Evolutionary conservation across 768 basidiomycete species (phyloP).

Genomic region (Serpula lacrymans): DNA sequence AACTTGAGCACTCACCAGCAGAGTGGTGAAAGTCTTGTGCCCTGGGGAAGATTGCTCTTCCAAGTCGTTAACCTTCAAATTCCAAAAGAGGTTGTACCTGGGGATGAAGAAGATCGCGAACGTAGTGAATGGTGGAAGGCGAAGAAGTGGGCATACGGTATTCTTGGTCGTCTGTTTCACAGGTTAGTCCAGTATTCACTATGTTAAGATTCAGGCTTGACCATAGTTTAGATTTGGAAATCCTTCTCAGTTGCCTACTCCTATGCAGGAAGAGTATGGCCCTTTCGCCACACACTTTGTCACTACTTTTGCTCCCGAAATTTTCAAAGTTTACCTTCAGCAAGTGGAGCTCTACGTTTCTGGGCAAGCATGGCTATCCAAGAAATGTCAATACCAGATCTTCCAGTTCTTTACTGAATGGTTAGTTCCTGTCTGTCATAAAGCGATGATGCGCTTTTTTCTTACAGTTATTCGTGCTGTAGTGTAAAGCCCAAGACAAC

Average conservation of each 20-base stretch:
- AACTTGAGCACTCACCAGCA: constrained; percentile 75
- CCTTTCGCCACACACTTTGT: constrained; percentile 78
- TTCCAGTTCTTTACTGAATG: constrained; percentile 88
- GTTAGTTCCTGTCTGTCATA: constrained; percentile 37
- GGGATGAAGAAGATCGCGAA: constrained; percentile 74
- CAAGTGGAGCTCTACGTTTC: constrained; percentile 67
- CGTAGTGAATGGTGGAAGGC: constrained; percentile 85
- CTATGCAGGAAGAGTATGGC: constrained; percentile 66
- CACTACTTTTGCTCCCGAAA: constrained; percentile 78
- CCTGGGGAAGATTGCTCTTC: constrained; percentile 86
- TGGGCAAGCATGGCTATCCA: constrained; percentile 73
- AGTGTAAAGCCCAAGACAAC: constrained; percentile 94
- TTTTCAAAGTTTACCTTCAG: constrained; percentile 73
- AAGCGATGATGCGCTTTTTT: neutral
- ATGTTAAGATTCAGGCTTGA: too few relatives aligned
- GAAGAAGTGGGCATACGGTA: constrained; percentile 92
- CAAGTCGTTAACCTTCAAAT: constrained; percentile 70
- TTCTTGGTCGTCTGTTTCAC: constrained; percentile 76
- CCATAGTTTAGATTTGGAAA: constrained; percentile 63
- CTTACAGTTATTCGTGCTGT: constrained; percentile 4
- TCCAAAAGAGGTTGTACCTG: constrained; percentile 62
- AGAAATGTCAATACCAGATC: constrained; percentile 80
- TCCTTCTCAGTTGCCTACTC: constrained; percentile 78
- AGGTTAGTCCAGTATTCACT: constrained; percentile 35
- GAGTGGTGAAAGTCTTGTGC: constrained; percentile 67